Evolutionary conservation across 1,139 yeast genomes (phyloP), one percentile per base, ranked within the genome.

Genomic region (Blastobotrys buckinghamii): DNA sequence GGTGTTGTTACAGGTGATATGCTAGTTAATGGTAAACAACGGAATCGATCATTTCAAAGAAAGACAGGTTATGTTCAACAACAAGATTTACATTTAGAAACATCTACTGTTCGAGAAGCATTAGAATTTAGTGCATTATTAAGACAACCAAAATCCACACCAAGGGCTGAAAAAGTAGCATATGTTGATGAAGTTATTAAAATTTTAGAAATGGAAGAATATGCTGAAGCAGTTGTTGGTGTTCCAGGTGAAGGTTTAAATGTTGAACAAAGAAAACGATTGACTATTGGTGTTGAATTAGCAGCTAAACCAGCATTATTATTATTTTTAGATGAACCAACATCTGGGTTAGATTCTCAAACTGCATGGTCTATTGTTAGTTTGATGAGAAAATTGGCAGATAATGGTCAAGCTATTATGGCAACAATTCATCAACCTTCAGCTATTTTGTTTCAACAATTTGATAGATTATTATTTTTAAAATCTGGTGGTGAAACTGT

Each of bases 1-100:
- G 98, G 98, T 2, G 57, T 57, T 1, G 76, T 79, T 8, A 55
- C 72, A 1, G 97, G 97, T 16, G 67, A 72, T 3, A 78, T 90
- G 22, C 78, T 75, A 55, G 79, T 89, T 29, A 92, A 92, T 63
- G 97, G 97, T 2, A 72, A 73, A 47, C 67, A 66, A 36, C 50
- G 47, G 8, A 52, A 52, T 20, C 65, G 64, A 39, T 75, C 78
- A 44, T 84, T 79, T 62, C 75, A 77, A 52, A 82, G 82, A 57
- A 77, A 87, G n/a, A 80, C 85, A 53, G 98, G 98, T 0, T 92
- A 89, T 73, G 98, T 92, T n/a, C 97, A 92, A 64, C 98, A 92
- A 67, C 97, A 92, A 59, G 97, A 90, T 62, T 84, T 81, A 55
- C 72, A 92, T 54, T 77, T 92, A 57, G 95, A 97, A 8, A 92